Base-by-base conservation (phyloP, 148 eudicot species). In the Pouteria glomerata region DNA sequence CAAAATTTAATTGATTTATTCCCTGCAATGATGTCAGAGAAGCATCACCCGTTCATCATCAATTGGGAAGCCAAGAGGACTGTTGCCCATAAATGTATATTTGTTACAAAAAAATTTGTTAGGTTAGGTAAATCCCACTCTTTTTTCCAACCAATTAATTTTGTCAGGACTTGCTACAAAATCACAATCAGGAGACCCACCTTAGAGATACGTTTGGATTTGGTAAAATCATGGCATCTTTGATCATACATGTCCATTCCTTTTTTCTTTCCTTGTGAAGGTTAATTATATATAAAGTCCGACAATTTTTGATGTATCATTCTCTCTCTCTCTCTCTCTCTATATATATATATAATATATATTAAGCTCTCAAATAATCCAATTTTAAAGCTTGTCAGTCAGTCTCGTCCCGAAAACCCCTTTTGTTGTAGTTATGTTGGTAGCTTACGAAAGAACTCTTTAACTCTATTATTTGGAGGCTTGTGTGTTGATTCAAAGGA, bases 141-240 rank as follows among this genome's bases (percentile, higher is more conserved):
- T 51, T 3, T 14, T 10, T 2, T 3, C 37, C 1, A 0, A 39
- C 10, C n/a, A n/a, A 10, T 39, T 4, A 68, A 13, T 33, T 48
- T 68, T 51, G 45, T 21, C 60, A 14, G 72, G 55, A 29, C 37
- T 6, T 66, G 69, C 16, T 45, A 45, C 30, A 27, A 66, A 68
- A 52, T 52, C 72, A 52, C 50, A 45, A 68, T 68, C 72, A 31
- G 60, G 59, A 68, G 72, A 68, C 72, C 72, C 72, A 68, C 59
- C 13, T 19, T 0, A 21, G 45, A 52, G 59, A 68, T 23, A 52
- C 72, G 60, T 23, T 13, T 51, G 60, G 60, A 68, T 51, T 21
- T 51, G 42, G 44, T 7, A 60, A 60, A 60, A 30, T 19, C 42
- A 34, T 34, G 42, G 8, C 64, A 18, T 39, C 45, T 52, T 34